Base-by-base conservation (phyloP, 192 early-diverging fungal genomes). In the Podila epigama region DNA sequence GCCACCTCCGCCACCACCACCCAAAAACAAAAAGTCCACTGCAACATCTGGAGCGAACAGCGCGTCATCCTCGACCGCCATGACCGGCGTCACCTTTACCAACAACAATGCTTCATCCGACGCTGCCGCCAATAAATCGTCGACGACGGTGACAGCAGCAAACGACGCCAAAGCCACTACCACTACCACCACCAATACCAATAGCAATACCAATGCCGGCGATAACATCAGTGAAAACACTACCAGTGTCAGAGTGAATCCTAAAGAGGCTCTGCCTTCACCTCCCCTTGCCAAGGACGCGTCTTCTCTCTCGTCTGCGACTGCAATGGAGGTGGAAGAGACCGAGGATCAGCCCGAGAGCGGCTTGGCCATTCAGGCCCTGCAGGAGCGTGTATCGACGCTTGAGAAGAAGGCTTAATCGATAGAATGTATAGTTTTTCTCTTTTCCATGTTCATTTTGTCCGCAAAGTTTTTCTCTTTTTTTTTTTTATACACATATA, bases 251-350 rank as follows among this genome's bases (percentile, higher is more conserved):
- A n/a, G n/a, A n/a, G n/a, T n/a, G n/a, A n/a, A n/a, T n/a, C n/a
- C n/a, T n/a, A 59, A 54, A 27, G 66, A 66, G n/a, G 68, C 66
- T 2, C 61, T 77, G 6, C 73, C 73, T 32, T 68, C 73, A 22
- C 73, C 73, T 13, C 73, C 73, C 1, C 34, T 77, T 15, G 68
- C 54, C 15, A 77, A 77, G 61, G 52, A 42, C 12, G 66, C 68
- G 48, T 65, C 63, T 32, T 8, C 25, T 32, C 13, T 58, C 5
- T 51, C 66, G 2, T 51, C 54, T 11, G 73, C 66, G 2, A 39
- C 54, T 11, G 73, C 65, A 2, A 77, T 77, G 65, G 73, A 77
- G 20, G 56, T 68, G 13, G 70, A 75, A 22, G 70, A 75, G n/a
- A n/a, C n/a, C 6, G 73, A 68, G 20, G 65, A 28, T 8, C 50